A percentile compares a stretch with the other conserved stretches of the same genome.
phyloP scores from a whole-genome alignment of 331 rosid species.

The Quercus phellos region DNA sequence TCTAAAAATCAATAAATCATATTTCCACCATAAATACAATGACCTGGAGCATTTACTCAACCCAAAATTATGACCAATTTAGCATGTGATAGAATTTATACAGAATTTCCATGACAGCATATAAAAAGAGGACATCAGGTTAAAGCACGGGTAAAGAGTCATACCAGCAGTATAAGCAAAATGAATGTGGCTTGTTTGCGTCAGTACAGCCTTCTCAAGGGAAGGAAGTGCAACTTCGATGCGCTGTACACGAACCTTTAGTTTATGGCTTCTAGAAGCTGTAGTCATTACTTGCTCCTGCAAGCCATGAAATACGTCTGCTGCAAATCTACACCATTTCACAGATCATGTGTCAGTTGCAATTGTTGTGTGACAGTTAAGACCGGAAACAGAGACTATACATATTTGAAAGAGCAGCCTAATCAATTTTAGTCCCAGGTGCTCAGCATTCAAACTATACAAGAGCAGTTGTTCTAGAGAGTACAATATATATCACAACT shows the following conservation, averaged over 20 bases:
- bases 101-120: not conserved
- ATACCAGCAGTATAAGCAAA: slow-evolving; percentile 94
- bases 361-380: not conserved
- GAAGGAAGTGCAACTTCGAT: slow-evolving; percentile 89
- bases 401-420: not conserved
- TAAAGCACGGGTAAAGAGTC: slow-evolving; percentile 17
- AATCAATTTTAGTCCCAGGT: not conserved
- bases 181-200: slow-evolving; percentile 95
- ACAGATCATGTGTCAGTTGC: slow-evolving; percentile 17
- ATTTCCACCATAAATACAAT: too few relatives aligned
- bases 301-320: slow-evolving; percentile 95
- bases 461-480: not conserved
- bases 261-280: slow-evolving; percentile 80
- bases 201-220: slow-evolving; percentile 82
- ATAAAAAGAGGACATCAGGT: not conserved
- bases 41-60: too few relatives aligned
- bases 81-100: too few relatives aligned
- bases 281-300: slow-evolving; percentile 91
- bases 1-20: too few relatives aligned
- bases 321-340: slow-evolving; percentile 67
- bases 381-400: slow-evolving; percentile 2
- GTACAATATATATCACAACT: not conserved
- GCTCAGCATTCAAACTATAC: not conserved
- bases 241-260: slow-evolving; percentile 67
- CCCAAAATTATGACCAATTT: too few relatives aligned